Base-by-base conservation (phyloP, 2,329 filamentous ascomycete genomes). In the Tolypocladium amazonense region DNA sequence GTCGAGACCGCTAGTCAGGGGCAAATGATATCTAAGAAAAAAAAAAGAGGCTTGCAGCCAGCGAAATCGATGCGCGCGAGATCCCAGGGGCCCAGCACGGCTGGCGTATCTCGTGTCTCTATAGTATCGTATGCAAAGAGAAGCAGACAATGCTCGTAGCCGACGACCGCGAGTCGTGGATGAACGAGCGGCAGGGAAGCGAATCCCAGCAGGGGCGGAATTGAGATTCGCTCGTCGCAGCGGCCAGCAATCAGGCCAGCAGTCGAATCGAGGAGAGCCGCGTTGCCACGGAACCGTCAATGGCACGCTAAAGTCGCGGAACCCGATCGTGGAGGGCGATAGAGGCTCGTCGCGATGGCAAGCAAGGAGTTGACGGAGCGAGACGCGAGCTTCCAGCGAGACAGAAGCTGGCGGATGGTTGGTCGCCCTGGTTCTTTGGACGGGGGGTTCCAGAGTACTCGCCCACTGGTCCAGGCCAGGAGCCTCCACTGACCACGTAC, bases 1-100 rank as follows among this genome's bases (percentile, higher is more conserved):
- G 66, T 65, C 64, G 65, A 70, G 33, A 52, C 35, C 62, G 63
- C 64, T 39, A 54, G 47, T 57, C 59, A 61, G 59, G 59, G 59
- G 59, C 56, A 59, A 53, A 38, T 25, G 53, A 56, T 61, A 43
- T 41, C 38, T 38, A 59, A 7, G 33, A 38, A 39, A 35, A 47
- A 23, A 35, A 35, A 35, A 37, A 37, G 2, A 37, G 35, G 30
- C 33, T 27, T 12, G 47, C 11, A 25, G 54, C n/a, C 53, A 27
- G 54, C 35, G 27, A 37, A 39, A 27, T n/a, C 14, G 27, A 57
- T 57, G 41, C 27, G 56, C 41, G 56, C 27, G 25, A 20, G 47
- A 50, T n/a, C 23, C 25, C 30, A 35, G 30, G 56, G 58, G 45
- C 56, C 53, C 61, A 35, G 39, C 30, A 56, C 54, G 54, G 38